Evolutionary conservation across 129 eudicot species (phyloP).

Genomic region (Sambucus nigra): DNA sequence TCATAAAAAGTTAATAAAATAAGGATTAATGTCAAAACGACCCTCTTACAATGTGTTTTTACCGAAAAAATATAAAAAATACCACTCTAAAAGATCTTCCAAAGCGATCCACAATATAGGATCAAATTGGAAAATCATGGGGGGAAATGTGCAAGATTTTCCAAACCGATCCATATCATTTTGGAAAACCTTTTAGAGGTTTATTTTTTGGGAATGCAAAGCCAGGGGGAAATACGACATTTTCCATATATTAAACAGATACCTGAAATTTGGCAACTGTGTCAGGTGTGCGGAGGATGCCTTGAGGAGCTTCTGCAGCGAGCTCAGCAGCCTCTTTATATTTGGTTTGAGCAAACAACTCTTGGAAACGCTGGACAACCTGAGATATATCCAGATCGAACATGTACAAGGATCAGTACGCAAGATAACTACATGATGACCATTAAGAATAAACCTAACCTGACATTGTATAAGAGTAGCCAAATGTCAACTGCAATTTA

Average conservation of each 20-base stretch:
- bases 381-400: constrained; percentile 21
- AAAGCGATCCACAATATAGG: too few species aligned
- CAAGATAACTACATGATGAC: not conserved
- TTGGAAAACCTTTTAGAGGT: too few species aligned
- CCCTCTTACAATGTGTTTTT: too few species aligned
- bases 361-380: constrained; percentile 99
- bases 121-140: too few species aligned
- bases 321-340: constrained; percentile 99
- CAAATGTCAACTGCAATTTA: too few species aligned
- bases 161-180: too few species aligned
- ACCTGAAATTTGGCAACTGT: constrained; percentile 99
- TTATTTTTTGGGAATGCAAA: too few species aligned
- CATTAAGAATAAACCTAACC: not conserved
- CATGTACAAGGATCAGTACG: constrained; percentile 1
- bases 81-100: too few species aligned
- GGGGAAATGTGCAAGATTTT: too few species aligned
- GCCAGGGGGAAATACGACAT: not conserved
- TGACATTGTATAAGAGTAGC: not conserved
- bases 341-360: constrained; percentile 96
- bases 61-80: too few species aligned
- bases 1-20: too few species aligned
- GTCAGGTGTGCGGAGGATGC: constrained; percentile 96
- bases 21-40: too few species aligned
- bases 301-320: constrained; percentile 99
- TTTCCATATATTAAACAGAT: not conserved